Base-by-base conservation (phyloP, 2,329 filamentous ascomycete genomes). In the Tolypocladium album region DNA sequence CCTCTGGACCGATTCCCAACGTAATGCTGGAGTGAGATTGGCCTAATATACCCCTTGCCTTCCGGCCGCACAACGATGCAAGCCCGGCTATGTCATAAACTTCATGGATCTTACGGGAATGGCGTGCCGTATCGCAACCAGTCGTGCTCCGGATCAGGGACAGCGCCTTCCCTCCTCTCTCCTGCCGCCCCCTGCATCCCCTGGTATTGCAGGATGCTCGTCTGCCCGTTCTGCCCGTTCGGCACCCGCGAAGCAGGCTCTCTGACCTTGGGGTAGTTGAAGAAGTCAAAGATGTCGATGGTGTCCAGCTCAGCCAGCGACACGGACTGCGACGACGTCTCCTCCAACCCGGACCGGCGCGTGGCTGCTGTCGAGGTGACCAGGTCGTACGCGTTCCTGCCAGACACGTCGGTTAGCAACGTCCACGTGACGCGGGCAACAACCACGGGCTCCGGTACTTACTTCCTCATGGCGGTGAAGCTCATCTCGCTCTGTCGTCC, bases 261-360 rank as follows among this genome's bases (percentile, higher is more conserved):
- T 1, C 67, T 59, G 1, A 73, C 60, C 22, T 73, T 74, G 15
- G 76, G 76, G 50, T 74, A 75, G 31, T 78, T 76, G 66, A 78
- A 78, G 60, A 78, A 78, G 63, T 77, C 76, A 53, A 78, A 78
- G 3, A 78, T 69, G 34, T 78, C 75, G 24, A 78, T 75, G 53
- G 72, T 74, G 61, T 78, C 76, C 2, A 78, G 67, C 60, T 78
- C 76, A 61, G 67, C 71, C 5, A 75, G 67, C 0, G 75, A 73
- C 4, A 73, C 72, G 2, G 69, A 64, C 50, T 75, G 74, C 0
- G 74, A 74, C 20, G 74, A 73, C 5, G 72, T 75, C 4, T 69
- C 71, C 34, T 77, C 74, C 0, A 76, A 42, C 3, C 72, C 73
- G 0, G 75, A 75, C 12, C 67, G 71, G 20, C 75, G 69, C 0